Evolutionary conservation across 2,329 filamentous ascomycete species (phyloP).

Genomic region (Didymella sp.): DNA sequence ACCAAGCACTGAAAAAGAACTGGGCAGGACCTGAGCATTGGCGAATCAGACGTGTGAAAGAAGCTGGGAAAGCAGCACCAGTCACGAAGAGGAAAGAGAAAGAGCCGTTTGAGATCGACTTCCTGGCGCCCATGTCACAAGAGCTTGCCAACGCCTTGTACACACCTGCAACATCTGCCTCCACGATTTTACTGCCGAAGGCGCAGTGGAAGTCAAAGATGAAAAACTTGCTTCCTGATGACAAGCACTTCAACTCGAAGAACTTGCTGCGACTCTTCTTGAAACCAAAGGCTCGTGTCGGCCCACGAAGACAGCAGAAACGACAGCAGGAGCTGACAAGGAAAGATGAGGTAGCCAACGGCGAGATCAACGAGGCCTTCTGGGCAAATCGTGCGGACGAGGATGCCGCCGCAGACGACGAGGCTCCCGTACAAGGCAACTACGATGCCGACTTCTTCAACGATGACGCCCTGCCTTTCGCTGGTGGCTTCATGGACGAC

Average conservation of each 20-base stretch:
- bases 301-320: constrained; percentile 64
- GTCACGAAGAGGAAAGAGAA: constrained; percentile 85
- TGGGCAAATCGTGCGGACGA: constrained; percentile 71
- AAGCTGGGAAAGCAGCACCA: constrained; percentile 65
- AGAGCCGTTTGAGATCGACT: constrained; percentile 94
- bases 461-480: constrained; percentile 77
- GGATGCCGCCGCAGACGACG: constrained; percentile 56
- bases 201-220: constrained; percentile 96
- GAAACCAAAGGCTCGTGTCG: constrained; percentile 88
- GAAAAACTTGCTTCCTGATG: constrained; percentile 90
- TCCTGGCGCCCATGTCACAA: constrained; percentile 75
- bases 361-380: constrained; percentile 92
- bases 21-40: constrained; percentile 99
- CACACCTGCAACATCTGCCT: constrained; percentile 79
- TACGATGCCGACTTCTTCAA: constrained; percentile 99
- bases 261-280: constrained; percentile 89
- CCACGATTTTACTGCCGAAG: constrained; percentile 84
- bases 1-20: constrained; percentile 94
- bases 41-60: constrained; percentile 93
- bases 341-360: constrained; percentile 64
- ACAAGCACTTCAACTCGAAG: constrained; percentile 97
- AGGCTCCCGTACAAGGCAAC: constrained; percentile 70
- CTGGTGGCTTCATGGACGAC: constrained; percentile 68
- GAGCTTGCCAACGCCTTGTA: constrained; percentile 78
- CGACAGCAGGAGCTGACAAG: constrained; percentile 24